phyloP scores from a whole-genome alignment of 768 basidiomycete species.

The Ramaria rubella region DNA sequence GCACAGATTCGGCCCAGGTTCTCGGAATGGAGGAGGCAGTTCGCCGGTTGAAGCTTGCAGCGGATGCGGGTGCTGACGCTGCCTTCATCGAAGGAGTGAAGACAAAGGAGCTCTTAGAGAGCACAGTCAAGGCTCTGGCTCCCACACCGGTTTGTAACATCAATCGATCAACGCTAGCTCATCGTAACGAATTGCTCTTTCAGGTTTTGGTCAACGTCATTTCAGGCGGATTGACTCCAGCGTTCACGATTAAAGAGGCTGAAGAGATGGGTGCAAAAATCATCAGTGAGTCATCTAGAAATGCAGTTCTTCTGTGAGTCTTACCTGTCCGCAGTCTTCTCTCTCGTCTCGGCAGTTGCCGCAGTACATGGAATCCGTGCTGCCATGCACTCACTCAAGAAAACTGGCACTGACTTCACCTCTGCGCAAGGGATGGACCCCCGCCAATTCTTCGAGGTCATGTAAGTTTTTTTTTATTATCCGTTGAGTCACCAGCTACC shows the following conservation, averaged over 20 bases:
- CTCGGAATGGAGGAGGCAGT: slow-evolving; percentile 75
- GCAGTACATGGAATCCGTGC: slow-evolving; percentile 71
- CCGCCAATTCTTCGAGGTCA: slow-evolving; percentile 69
- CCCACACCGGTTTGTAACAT: slow-evolving; percentile 53
- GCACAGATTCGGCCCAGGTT: slow-evolving; percentile 74
- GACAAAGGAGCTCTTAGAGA: slow-evolving; percentile 54
- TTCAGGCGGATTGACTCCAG: slow-evolving; percentile 69
- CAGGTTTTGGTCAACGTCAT: slow-evolving; percentile 74
- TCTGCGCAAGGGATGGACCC: slow-evolving; percentile 66
- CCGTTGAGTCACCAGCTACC: slow-evolving; percentile 3
- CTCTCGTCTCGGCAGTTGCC: slow-evolving; percentile 68
- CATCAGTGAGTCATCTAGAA: slow-evolving; percentile 47
- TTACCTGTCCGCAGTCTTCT: slow-evolving; percentile 48
- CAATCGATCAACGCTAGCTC: not conserved
- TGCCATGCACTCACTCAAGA: slow-evolving; percentile 70
- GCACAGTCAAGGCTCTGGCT: slow-evolving; percentile 58
- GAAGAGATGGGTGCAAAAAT: slow-evolving; percentile 68
- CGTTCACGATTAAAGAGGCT: slow-evolving; percentile 63
- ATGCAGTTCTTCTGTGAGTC: not conserved
- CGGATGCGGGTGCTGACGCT: slow-evolving; percentile 69
- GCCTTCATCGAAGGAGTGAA: slow-evolving; percentile 79
- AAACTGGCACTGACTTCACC: slow-evolving; percentile 68
- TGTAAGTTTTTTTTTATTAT: slow-evolving; percentile 31
- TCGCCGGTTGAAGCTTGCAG: slow-evolving; percentile 57
- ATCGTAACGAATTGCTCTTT: not conserved